Conservation (phyloP, 331 rosid species). For the Telfairia occidentalis region DNA sequence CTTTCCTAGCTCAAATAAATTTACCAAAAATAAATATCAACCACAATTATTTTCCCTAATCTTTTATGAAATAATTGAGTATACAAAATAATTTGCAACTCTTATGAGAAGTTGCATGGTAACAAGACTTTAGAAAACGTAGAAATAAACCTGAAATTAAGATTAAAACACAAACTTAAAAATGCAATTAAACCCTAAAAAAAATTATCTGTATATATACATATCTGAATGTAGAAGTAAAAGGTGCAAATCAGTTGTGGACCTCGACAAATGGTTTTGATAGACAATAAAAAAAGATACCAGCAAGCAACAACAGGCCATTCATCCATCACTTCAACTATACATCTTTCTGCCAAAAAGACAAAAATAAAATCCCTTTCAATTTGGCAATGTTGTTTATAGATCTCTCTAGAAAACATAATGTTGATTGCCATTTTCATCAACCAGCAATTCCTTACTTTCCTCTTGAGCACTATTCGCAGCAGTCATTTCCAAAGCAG, state of each 20-base stretch:
- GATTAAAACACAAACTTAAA: neutral
- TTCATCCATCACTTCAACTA: neutral
- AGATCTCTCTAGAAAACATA: neutral
- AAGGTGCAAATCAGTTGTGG: too few species aligned
- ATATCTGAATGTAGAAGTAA: too few species aligned
- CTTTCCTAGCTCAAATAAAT: too few species aligned
- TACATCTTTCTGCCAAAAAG: neutral
- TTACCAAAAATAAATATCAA: too few species aligned
- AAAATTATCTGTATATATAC: too few species aligned
- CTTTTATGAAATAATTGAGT: too few species aligned
- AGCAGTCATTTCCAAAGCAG: slow-evolving; percentile 38
- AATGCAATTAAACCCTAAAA: too few species aligned
- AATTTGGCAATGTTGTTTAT: neutral
- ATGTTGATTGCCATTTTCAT: neutral
- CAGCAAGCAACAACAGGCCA: neutral
- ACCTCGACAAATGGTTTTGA: too few species aligned
- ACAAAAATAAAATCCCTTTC: neutral
- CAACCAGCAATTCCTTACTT: slow-evolving; percentile 22
- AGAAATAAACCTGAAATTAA: neutral
- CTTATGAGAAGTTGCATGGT: neutral
- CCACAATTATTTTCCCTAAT: too few species aligned
- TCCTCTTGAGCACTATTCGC: slow-evolving; percentile 31
- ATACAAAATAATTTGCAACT: too few species aligned
- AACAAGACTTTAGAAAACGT: neutral
- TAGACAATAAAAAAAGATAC: too few species aligned